phyloP scores from a whole-genome alignment of 2,329 filamentous ascomycete species.

The Didymella keratinophila region DNA sequence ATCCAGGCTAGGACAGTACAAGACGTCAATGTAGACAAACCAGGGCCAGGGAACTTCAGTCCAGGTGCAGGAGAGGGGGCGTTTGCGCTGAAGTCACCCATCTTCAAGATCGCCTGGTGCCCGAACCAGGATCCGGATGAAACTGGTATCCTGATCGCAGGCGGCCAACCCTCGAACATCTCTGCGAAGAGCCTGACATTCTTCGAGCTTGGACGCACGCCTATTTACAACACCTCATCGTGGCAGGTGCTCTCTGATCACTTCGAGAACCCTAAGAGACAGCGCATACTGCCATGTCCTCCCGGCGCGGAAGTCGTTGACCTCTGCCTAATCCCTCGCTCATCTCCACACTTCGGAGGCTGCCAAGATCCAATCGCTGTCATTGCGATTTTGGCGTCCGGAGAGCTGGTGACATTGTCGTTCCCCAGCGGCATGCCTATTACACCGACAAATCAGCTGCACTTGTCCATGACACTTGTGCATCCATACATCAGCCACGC shows the following conservation, averaged over 20 bases:
- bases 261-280: conserved; percentile 76
- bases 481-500: conserved; percentile 85
- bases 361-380: conserved; percentile 90
- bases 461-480: conserved; percentile 84
- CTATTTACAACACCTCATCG: conserved; percentile 87
- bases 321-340: conserved; percentile 82
- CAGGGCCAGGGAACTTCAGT: conserved; percentile 57
- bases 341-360: conserved; percentile 84
- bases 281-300: conserved; percentile 76
- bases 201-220: conserved; percentile 86
- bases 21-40: conserved; percentile 75
- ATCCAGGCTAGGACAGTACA: conserved; percentile 83
- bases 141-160: conserved; percentile 85
- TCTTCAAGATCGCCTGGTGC: conserved; percentile 86
- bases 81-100: conserved; percentile 73
- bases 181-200: conserved; percentile 82
- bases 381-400: conserved; percentile 79
- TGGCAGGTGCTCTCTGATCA: conserved; percentile 85
- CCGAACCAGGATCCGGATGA: conserved; percentile 94
- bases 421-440: conserved; percentile 94
- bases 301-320: conserved; percentile 78
- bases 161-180: conserved; percentile 74
- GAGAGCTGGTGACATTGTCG: conserved; percentile 86
- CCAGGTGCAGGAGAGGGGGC: conserved; percentile 57
- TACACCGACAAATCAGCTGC: conserved; percentile 89